Conservation (phyloP, 2,329 filamentous ascomycete species). For the Pyrenophora teres region DNA sequence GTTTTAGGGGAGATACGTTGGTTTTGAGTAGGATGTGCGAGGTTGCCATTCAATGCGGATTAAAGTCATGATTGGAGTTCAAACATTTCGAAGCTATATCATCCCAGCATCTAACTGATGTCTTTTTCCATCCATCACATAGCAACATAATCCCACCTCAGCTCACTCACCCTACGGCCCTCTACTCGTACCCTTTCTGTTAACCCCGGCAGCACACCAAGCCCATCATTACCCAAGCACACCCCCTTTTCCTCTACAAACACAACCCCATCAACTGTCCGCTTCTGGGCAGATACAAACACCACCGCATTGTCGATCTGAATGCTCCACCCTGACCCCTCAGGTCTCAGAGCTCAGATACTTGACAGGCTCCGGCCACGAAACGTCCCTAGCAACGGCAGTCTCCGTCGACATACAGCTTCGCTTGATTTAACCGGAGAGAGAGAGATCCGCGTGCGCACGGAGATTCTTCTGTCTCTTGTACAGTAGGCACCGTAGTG, state of each 20-base stretch:
- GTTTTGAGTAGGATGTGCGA: too few species aligned
- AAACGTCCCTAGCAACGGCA: constrained; percentile 58
- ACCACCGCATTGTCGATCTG: constrained; percentile 32
- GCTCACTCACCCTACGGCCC: constrained; percentile 6
- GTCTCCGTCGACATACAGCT: constrained; percentile 55
- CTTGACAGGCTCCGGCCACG: constrained; percentile 66
- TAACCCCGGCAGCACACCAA: constrained; percentile 33
- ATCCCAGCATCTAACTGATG: too few species aligned
- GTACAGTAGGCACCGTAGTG: too few species aligned
- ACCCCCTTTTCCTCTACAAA: constrained; percentile 44
- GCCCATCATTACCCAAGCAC: constrained; percentile 34
- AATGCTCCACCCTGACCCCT: constrained; percentile 50
- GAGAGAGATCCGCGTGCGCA: too few species aligned
- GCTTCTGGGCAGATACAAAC: constrained; percentile 55
- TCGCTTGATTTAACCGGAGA: constrained; percentile 60
- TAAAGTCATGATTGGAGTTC: too few species aligned
- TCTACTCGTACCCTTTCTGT: constrained; percentile 20
- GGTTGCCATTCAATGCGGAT: too few species aligned
- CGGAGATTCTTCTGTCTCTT: too few species aligned
- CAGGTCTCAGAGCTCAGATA: constrained; percentile 59
- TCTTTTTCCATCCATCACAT: constrained; percentile 8
- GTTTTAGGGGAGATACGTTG: too few species aligned
- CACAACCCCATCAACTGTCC: constrained; percentile 60
- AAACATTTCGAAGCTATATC: too few species aligned
- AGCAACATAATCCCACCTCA: constrained; percentile 31